A percentile compares a stretch with the other conserved stretches of the same genome.
These are phyloP conservation scores for Termitomyces sp. DNA, from an alignment of 768 basidiomycete species.

Conservation along the genomic window DNA sequence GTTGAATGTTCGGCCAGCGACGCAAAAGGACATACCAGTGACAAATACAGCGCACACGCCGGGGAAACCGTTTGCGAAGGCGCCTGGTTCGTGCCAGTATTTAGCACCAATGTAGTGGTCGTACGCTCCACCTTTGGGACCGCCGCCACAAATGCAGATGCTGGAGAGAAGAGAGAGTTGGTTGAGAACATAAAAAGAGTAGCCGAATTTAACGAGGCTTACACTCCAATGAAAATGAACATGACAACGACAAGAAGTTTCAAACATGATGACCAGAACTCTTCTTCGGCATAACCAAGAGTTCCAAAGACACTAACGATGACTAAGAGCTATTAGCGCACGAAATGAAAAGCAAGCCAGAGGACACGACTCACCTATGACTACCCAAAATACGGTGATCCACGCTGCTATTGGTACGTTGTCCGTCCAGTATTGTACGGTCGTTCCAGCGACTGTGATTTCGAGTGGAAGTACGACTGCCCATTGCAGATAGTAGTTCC, in stretches of 20 bases:
- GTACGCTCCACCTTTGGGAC: conserved; percentile 35
- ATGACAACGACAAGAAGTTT: conserved; percentile 45
- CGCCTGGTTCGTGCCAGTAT: conserved; percentile 37
- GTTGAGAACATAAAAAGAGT: not conserved
- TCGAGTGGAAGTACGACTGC: conserved; percentile 43
- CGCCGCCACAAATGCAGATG: conserved; percentile 42
- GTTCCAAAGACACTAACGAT: conserved; percentile 42
- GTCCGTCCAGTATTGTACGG: conserved; percentile 43
- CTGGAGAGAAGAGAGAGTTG: conserved; percentile 20
- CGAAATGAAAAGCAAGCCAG: not conserved
- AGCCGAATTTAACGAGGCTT: conserved; percentile 14
- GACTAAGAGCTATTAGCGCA: conserved; percentile 21
- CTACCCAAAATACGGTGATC: conserved; percentile 45
- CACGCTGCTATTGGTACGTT: conserved; percentile 40
- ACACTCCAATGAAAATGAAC: conserved; percentile 47
- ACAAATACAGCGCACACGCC: conserved; percentile 47
- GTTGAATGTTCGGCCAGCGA: not conserved
- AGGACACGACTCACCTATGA: conserved; percentile 29
- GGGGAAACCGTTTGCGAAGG: conserved; percentile 45
- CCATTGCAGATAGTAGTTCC: conserved; percentile 51
- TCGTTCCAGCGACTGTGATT: conserved; percentile 44
- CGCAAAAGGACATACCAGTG: conserved; percentile 27
- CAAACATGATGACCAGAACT: conserved; percentile 51
- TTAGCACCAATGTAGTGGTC: conserved; percentile 37
- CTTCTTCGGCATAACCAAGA: conserved; percentile 47